Percentiles rank a stretch among this genome's conserved stretches.
Evolutionary conservation across 2,329 filamentous ascomycete genomes (phyloP).

Genomic region (Colletotrichum liriopes): DNA sequence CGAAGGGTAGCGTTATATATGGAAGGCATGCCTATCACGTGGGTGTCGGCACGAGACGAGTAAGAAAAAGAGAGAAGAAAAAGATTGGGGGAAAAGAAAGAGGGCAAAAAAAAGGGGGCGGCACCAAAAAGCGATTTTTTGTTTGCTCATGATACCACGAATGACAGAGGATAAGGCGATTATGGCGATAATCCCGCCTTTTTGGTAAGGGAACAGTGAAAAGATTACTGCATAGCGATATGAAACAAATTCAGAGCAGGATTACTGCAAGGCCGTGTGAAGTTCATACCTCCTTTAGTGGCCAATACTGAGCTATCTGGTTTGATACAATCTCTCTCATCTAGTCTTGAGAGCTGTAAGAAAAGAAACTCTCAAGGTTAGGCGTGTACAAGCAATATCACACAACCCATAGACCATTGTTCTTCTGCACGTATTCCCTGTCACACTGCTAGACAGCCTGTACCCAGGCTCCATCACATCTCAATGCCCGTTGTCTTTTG

Average conservation of each 20-base stretch:
- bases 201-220: slow-evolving; percentile 2
- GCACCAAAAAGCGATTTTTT: slow-evolving; percentile 40
- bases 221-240: slow-evolving; percentile 15
- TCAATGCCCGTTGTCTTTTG: neutral
- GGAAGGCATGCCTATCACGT: slow-evolving; percentile 7
- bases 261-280: neutral
- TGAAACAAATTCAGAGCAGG: slow-evolving; percentile 11
- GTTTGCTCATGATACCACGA: slow-evolving; percentile 42
- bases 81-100: neutral
- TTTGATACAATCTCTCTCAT: neutral
- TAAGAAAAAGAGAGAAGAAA: neutral
- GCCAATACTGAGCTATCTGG: neutral
- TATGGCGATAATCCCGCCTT: neutral
- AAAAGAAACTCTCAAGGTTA: neutral
- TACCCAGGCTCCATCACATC: neutral
- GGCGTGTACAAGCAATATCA: neutral
- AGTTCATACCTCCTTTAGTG: neutral
- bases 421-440: neutral
- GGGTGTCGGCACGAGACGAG: slow-evolving; percentile 2
- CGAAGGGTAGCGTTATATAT: slow-evolving; percentile 6
- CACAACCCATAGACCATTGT: neutral
- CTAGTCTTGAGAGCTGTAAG: neutral
- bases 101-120: slow-evolving; percentile 25
- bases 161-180: slow-evolving; percentile 20
- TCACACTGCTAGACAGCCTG: neutral